Evolutionary conservation across 805 yeast species (phyloP).

Genomic region (Candida railenensis): DNA sequence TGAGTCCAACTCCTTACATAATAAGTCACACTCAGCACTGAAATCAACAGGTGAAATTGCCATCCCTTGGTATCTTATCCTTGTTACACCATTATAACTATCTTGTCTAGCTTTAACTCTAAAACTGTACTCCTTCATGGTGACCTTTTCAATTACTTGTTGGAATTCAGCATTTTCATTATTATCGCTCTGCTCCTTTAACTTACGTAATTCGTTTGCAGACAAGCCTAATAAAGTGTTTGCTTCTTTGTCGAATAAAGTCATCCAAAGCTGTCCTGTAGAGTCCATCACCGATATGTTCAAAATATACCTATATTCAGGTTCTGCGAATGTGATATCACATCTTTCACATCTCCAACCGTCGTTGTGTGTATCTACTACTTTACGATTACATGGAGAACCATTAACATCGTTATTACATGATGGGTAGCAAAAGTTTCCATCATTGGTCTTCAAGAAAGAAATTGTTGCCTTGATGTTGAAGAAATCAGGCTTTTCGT

Average conservation of each 20-base stretch:
- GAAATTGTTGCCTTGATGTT: conserved; percentile 71
- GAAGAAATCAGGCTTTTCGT: conserved; percentile 80
- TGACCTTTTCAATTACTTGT: conserved; percentile 44
- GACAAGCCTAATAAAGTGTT: conserved; percentile 59
- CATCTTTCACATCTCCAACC: conserved; percentile 95
- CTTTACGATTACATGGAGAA: conserved; percentile 72
- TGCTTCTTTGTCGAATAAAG: conserved; percentile 86
- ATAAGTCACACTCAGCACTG: conserved; percentile 57
- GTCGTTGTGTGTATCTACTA: conserved; percentile 61
- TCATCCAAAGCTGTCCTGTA: conserved; percentile 82
- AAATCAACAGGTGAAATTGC: conserved; percentile 54
- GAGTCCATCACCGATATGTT: conserved; percentile 76
- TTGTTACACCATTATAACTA: conserved; percentile 71
- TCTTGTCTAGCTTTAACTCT: conserved; percentile 83
- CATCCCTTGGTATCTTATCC: conserved; percentile 72
- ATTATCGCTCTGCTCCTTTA: conserved; percentile 24
- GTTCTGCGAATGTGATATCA: conserved; percentile 63
- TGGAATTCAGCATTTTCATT: conserved; percentile 45
- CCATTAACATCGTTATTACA: conserved; percentile 54
- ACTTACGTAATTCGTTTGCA: conserved; percentile 59
- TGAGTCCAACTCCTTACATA: conserved; percentile 47
- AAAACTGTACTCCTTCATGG: conserved; percentile 70
- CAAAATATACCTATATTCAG: conserved; percentile 77
- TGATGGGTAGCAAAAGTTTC: conserved; percentile 82
- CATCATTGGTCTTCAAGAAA: conserved; percentile 60